phyloP scores from a whole-genome alignment of 768 basidiomycete species.

The Lentinula sp. region DNA sequence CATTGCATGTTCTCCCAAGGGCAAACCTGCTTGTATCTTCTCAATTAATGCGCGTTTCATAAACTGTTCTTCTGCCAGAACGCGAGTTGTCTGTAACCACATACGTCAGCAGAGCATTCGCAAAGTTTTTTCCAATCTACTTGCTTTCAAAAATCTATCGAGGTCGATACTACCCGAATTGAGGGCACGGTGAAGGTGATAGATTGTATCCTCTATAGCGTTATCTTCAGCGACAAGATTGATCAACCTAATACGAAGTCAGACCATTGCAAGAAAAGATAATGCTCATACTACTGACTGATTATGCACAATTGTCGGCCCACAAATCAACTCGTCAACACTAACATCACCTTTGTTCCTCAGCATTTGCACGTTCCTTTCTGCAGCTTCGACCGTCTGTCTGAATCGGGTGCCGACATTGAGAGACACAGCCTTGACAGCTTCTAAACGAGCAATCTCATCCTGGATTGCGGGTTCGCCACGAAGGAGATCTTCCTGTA shows the following conservation, averaged over 20 bases:
- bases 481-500: constrained; percentile 78
- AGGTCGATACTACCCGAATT: constrained; percentile 90
- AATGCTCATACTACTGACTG: constrained; percentile 57
- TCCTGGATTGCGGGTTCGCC: constrained; percentile 94
- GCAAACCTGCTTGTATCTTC: constrained; percentile 5
- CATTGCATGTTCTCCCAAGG: neutral
- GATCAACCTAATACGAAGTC: constrained; percentile 55
- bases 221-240: constrained; percentile 99
- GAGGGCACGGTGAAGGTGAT: constrained; percentile 90
- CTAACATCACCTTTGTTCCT: constrained; percentile 83
- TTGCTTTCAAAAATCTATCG: constrained; percentile 87
- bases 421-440: constrained; percentile 86
- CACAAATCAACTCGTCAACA: constrained; percentile 95
- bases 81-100: constrained; percentile 61
- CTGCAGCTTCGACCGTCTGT: constrained; percentile 57
- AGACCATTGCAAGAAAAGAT: constrained; percentile 6
- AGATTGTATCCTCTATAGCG: constrained; percentile 97
- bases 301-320: constrained; percentile 93
- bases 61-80: constrained; percentile 93
- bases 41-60: constrained; percentile 93
- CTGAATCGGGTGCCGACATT: constrained; percentile 66
- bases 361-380: constrained; percentile 71
- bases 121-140: constrained; percentile 17
- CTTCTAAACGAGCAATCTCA: constrained; percentile 92
- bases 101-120: constrained; percentile 5